Conservation (phyloP, 2,329 filamentous ascomycete species). For the Graphium sp. region DNA sequence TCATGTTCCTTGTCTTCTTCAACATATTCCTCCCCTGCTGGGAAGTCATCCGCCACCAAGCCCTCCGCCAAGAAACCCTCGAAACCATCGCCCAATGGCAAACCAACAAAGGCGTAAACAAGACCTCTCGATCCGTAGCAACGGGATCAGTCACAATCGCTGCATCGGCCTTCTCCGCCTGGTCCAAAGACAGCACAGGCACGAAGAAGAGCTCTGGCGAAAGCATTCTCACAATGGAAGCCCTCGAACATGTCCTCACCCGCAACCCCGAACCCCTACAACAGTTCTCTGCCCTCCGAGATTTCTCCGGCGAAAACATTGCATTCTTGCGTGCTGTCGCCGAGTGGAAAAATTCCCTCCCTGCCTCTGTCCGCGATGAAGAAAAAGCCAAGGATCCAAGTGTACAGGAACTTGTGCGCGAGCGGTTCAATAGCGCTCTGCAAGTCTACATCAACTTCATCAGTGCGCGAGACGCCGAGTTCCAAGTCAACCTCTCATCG, state of each 20-base stretch:
- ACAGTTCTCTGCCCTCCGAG: slow-evolving; percentile 44
- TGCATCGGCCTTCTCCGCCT: slow-evolving; percentile 14
- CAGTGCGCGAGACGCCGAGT: slow-evolving; percentile 42
- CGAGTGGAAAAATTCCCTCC: slow-evolving; percentile 31
- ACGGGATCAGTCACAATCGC: slow-evolving; percentile 13
- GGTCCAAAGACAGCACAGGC: too few relatives aligned
- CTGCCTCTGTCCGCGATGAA: slow-evolving; percentile 3
- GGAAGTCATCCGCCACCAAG: slow-evolving; percentile 30
- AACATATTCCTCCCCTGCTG: slow-evolving; percentile 46
- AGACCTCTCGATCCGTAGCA: slow-evolving; percentile 13
- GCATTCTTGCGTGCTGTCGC: slow-evolving; percentile 43
- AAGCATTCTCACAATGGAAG: slow-evolving; percentile 39
- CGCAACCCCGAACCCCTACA: slow-evolving; percentile 43
- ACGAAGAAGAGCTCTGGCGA: slow-evolving; percentile 17
- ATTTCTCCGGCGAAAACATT: slow-evolving; percentile 58
- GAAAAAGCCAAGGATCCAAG: slow-evolving; percentile 7
- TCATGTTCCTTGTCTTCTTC: slow-evolving; percentile 45
- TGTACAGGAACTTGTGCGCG: slow-evolving; percentile 19
- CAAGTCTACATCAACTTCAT: slow-evolving; percentile 46
- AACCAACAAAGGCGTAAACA: slow-evolving; percentile 18
- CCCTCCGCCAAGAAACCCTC: slow-evolving; percentile 27
- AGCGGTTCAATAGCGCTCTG: slow-evolving; percentile 40
- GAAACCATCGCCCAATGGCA: slow-evolving; percentile 32
- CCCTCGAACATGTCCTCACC: slow-evolving; percentile 42
- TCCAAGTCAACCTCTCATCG: slow-evolving; percentile 49